phyloP scores from a whole-genome alignment of 164 flowering plant species.

The Piper betle region DNA sequence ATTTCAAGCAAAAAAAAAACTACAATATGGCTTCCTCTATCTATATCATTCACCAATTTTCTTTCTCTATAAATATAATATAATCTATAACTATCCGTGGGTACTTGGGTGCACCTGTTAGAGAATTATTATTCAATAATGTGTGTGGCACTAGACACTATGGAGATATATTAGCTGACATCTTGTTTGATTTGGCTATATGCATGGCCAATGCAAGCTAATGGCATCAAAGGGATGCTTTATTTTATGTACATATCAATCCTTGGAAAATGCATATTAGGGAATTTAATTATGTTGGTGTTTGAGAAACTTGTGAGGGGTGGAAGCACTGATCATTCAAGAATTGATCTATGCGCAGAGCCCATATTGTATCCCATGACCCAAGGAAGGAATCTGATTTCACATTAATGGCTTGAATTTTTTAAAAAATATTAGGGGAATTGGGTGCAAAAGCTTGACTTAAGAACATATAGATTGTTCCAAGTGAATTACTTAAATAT shows the following conservation, averaged over 20 bases:
- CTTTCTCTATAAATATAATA: too few species aligned
- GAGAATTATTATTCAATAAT: not conserved
- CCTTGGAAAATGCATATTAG: slow-evolving; percentile 14
- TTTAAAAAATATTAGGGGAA: not conserved
- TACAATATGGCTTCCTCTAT: too few species aligned
- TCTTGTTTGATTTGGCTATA: slow-evolving; percentile 17
- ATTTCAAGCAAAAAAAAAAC: too few species aligned
- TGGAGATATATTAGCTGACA: slow-evolving; percentile 26
- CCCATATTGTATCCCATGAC: not conserved
- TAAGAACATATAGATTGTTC: not conserved
- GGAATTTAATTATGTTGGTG: not conserved
- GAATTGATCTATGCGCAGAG: not conserved
- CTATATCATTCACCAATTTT: too few species aligned
- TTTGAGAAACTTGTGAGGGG: slow-evolving; percentile 4
- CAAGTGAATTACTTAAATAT: slow-evolving; percentile 10
- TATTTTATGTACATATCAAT: slow-evolving; percentile 9
- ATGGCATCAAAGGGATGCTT: slow-evolving; percentile 10
- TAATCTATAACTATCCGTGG: too few species aligned
- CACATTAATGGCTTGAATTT: not conserved
- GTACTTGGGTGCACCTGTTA: not conserved
- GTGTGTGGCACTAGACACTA: slow-evolving; percentile 16
- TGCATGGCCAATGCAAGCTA: slow-evolving; percentile 7
- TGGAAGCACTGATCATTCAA: slow-evolving; percentile 23
- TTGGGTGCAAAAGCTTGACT: slow-evolving; percentile 3
- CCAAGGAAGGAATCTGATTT: slow-evolving; percentile 10